Evolutionary conservation across 2,329 filamentous ascomycete species (phyloP), one percentile per base, ranked within the genome.

Genomic region (Colletotrichum sp.): DNA sequence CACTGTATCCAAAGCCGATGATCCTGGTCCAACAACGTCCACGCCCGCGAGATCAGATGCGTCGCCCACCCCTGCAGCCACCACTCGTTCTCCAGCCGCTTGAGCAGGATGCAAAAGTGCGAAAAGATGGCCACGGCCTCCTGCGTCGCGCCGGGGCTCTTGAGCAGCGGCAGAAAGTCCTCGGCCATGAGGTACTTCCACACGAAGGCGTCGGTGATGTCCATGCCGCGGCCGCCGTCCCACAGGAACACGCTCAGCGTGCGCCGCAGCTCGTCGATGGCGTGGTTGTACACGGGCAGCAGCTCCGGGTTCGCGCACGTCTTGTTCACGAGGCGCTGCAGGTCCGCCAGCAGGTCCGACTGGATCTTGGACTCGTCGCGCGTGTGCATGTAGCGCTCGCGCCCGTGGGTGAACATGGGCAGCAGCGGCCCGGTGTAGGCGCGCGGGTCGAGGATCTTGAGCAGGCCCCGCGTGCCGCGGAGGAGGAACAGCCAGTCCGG

Each of bases 101-200:
- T 79, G 7, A 85, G 67, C 36, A 82, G 65, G 15, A 84, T 81
- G 18, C 81, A 82, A 64, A 83, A 85, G 71, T 83, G 82, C 18
- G 81, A 82, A 71, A 84, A 84, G 16, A 86, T 84, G 55, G 79
- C 80, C 7, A 86, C 73, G 3, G 82, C 79, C 43, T 81, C 82
- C 71, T 82, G 82, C 48, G 77, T 76, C n/a, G 77, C 80, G 22
- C 78, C 76, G 13, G 74, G 68, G 7, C 55, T 71, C 32, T 79
- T 79, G 15, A 87, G 76, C 27, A 87, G 78, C 18, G 82, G 80
- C 12, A 87, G 74, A 27, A 86, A 84, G 6, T 83, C 82, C 68
- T 85, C 81, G 5, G 82, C 79, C 12, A 85, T 80, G 30, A 76
- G 69, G 77, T 84, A 86, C 62, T 86, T 80, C 85, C 85, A 87